These are phyloP conservation scores for Scytalidium sp. DNA, from an alignment of 2,329 filamentous ascomycete species.

Conservation along the genomic window DNA sequence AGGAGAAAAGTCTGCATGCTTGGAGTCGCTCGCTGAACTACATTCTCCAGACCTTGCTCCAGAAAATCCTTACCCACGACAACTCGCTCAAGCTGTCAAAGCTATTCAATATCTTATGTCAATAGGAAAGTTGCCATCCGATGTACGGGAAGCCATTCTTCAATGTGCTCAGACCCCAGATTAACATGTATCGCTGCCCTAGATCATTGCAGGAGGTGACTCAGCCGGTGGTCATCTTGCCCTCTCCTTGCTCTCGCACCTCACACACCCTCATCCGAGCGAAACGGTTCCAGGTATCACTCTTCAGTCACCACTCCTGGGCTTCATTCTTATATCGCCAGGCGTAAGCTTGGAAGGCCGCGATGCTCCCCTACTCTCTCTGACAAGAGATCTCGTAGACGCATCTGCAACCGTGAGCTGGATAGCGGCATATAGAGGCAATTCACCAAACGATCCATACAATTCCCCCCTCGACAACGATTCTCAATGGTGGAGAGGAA, in stretches of 20 bases:
- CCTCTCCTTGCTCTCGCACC: background rate
- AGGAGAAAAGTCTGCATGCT: no score
- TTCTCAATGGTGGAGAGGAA: background rate
- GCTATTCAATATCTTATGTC: background rate
- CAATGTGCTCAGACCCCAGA: background rate
- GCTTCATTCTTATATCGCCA: background rate
- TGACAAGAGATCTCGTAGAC: background rate
- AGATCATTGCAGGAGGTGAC: background rate
- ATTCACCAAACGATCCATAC: background rate
- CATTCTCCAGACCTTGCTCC: background rate
- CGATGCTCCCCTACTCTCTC: background rate
- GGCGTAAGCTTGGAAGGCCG: background rate
- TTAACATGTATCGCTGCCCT: background rate
- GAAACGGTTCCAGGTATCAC: background rate
- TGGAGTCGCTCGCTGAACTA: background rate
- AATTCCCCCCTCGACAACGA: background rate
- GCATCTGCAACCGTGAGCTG: background rate
- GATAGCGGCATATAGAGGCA: background rate
- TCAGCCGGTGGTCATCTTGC: constrained; percentile 1
- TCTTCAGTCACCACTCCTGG: background rate
- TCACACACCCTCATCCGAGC: background rate
- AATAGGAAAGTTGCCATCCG: background rate
- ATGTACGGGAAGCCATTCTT: background rate
- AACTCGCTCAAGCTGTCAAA: background rate
- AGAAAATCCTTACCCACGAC: background rate